Conservation (phyloP, 2,329 filamentous ascomycete species). For the Gnomoniopsis sp. region DNA sequence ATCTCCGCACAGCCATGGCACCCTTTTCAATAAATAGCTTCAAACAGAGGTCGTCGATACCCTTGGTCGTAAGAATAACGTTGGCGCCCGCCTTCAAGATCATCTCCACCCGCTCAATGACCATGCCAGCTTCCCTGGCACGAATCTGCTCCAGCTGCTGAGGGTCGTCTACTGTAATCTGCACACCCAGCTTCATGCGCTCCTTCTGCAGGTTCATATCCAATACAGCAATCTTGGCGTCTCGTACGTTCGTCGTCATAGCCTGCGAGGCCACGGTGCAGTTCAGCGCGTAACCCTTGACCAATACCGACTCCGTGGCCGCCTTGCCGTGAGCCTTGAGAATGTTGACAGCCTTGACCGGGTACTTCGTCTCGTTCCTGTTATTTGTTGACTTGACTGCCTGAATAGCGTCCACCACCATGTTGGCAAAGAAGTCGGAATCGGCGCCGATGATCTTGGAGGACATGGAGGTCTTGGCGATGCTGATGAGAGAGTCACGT, state of each 20-base stretch:
- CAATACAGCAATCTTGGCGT: slow-evolving; percentile 94
- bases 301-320: slow-evolving; percentile 77
- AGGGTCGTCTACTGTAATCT: slow-evolving; percentile 97
- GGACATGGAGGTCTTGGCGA: slow-evolving; percentile 98
- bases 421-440: slow-evolving; percentile 94
- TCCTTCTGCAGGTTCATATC: slow-evolving; percentile 99
- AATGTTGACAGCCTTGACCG: slow-evolving; percentile 98
- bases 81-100: slow-evolving; percentile 97
- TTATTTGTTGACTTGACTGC: slow-evolving; percentile 92
- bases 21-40: slow-evolving; percentile 94
- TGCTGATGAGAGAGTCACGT: slow-evolving; percentile 85
- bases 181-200: slow-evolving; percentile 97
- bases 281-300: slow-evolving; percentile 97
- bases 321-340: slow-evolving; percentile 98
- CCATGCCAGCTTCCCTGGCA: slow-evolving; percentile 85
- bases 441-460: slow-evolving; percentile 98
- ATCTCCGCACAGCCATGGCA: slow-evolving; percentile 91
- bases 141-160: slow-evolving; percentile 97
- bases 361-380: slow-evolving; percentile 89
- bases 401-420: slow-evolving; percentile 95
- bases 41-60: slow-evolving; percentile 92
- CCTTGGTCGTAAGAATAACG: slow-evolving; percentile 94
- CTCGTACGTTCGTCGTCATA: slow-evolving; percentile 87
- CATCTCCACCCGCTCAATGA: slow-evolving; percentile 92
- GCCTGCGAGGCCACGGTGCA: slow-evolving; percentile 98